Percentiles rank a stretch among this genome's conserved stretches.
Evolutionary conservation across 2,329 filamentous ascomycete species (phyloP).

Genomic region (Mariannaea elegans): DNA sequence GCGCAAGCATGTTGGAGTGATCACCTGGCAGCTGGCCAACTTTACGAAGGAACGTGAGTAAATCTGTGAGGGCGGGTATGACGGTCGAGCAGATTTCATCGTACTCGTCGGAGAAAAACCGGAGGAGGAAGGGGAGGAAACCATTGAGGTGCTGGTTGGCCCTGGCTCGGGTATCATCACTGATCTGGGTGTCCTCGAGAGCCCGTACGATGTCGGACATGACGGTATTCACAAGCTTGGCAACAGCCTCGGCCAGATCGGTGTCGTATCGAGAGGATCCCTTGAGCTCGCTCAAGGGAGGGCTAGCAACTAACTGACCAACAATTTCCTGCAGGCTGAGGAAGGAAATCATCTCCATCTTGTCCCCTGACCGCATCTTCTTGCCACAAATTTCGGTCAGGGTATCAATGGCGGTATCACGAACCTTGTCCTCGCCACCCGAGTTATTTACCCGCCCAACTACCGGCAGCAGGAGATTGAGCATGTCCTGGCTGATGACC

Average conservation of each 20-base stretch:
- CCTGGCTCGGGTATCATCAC: conserved; percentile 72
- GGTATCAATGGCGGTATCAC: conserved; percentile 91
- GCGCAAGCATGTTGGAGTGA: conserved; percentile 84
- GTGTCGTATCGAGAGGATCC: conserved; percentile 91
- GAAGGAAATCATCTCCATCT: conserved; percentile 92
- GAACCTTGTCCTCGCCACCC: conserved; percentile 77
- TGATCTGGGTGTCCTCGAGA: conserved; percentile 72
- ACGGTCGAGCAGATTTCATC: conserved; percentile 98
- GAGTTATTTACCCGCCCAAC: conserved; percentile 76
- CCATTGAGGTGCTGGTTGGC: conserved; percentile 84
- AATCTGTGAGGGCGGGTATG: conserved; percentile 90
- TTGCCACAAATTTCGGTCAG: conserved; percentile 96
- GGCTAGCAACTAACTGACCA: conserved; percentile 83
- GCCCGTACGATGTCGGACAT: conserved; percentile 88
- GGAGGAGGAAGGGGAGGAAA: conserved; percentile 86
- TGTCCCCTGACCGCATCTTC: conserved; percentile 95
- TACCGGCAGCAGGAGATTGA: conserved; percentile 84
- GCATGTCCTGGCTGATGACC: conserved; percentile 89
- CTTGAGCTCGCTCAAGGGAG: conserved; percentile 79
- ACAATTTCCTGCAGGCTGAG: conserved; percentile 89
- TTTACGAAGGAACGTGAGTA: conserved; percentile 90
- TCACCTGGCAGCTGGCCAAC: conserved; percentile 75
- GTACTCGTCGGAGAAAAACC: conserved; percentile 97
- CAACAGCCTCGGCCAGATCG: conserved; percentile 93
- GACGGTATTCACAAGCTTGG: conserved; percentile 92